These are phyloP conservation scores for Aspergillus spinulosporus DNA, from an alignment of 2,329 filamentous ascomycete species.

Conservation along the genomic window DNA sequence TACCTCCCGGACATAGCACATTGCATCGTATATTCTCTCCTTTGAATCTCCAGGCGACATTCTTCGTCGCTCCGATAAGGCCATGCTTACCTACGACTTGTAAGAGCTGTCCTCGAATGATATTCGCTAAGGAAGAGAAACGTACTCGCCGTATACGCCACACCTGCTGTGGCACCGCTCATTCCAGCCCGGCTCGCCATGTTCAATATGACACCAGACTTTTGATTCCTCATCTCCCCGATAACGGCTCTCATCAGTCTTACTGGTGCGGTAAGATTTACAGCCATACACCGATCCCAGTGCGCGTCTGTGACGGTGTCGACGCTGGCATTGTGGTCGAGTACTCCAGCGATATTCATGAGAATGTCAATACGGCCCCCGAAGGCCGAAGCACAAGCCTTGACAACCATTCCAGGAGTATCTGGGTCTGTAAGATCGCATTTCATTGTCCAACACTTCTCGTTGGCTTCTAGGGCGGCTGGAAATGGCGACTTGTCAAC, in stretches of 20 bases:
- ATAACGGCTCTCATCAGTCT: not conserved
- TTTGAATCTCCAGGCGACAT: not conserved
- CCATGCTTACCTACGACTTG: no score
- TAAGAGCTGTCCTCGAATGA: no score
- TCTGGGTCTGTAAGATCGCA: no score
- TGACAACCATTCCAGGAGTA: not conserved
- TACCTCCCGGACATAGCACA: not conserved
- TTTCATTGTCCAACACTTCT: no score
- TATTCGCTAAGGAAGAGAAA: no score
- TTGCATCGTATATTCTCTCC: not conserved
- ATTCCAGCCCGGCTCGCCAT: not conserved
- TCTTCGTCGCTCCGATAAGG: not conserved
- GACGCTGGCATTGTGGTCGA: not conserved
- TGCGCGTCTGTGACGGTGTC: not conserved
- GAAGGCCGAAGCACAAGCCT: not conserved
- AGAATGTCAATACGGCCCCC: not conserved
- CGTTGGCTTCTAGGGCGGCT: no score
- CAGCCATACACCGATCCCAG: not conserved
- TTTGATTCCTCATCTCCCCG: not conserved
- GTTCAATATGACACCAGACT: not conserved
- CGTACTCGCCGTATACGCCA: not conserved
- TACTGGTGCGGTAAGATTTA: not conserved
- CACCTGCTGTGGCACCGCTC: not conserved
- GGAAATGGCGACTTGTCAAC: no score
- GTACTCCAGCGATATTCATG: not conserved